Evolutionary conservation across 176 grass and related monocot species (phyloP).

Genomic region (bread wheat (Triticum aestivum)): IWGSC_CS_RefSeq_v2.1 NC_057804.1:96449471-96449970

Average conservation of each 20-base stretch:
- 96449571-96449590: no score
- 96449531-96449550: no score
- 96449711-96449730: not conserved
- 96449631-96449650: not conserved
- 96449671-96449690: not conserved
- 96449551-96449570: no score
- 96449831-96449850: not conserved
- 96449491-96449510: no score
- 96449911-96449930: not conserved
- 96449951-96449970: constrained; percentile 14
- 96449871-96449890: constrained; percentile 10
- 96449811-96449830: not conserved
- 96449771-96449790: not conserved
- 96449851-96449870: constrained; percentile 1
- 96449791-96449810: not conserved
- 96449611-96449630: not conserved
- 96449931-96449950: constrained; percentile 15
- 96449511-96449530: no score
- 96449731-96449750: not conserved
- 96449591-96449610: not conserved
- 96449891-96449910: not conserved
- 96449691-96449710: not conserved
- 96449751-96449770: not conserved
- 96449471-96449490: no score
- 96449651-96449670: not conserved